Conservation (phyloP, 768 basidiomycete species). For the Coprinopsis sp. region DNA sequence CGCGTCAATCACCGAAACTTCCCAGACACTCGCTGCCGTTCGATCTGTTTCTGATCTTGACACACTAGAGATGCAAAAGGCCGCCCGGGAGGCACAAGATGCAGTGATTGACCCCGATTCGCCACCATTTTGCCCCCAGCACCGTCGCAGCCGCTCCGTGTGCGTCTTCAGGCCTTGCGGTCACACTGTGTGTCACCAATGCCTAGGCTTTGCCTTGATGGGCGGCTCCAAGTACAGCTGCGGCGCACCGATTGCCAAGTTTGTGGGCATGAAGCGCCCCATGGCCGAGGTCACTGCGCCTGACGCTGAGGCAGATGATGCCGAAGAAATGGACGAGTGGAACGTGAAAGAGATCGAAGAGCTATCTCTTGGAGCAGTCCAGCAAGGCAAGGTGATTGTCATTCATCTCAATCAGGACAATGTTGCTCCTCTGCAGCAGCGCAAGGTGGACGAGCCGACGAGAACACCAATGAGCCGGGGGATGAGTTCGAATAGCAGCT, state of each 20-base stretch:
- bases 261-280: slow-evolving; percentile 11
- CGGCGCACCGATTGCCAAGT: slow-evolving; percentile 5
- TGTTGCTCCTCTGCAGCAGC: slow-evolving; percentile 4
- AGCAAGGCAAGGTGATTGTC: background rate
- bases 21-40: slow-evolving; percentile 4
- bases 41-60: slow-evolving; percentile 11
- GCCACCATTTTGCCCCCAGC: slow-evolving; percentile 10
- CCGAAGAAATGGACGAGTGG: slow-evolving; percentile 1
- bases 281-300: background rate
- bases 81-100: background rate
- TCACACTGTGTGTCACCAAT: slow-evolving; percentile 11
- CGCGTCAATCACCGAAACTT: background rate
- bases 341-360: slow-evolving; percentile 1
- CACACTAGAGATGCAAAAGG: background rate
- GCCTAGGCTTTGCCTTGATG: slow-evolving; percentile 11
- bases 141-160: background rate
- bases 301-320: background rate
- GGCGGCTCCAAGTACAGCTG: slow-evolving; percentile 12
- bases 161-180: slow-evolving; percentile 15
- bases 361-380: background rate
- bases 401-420: background rate
- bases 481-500: too few species aligned
- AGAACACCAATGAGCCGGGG: too few species aligned
- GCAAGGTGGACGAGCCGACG: background rate
- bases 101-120: slow-evolving; percentile 11